Base-by-base conservation (phyloP, 257 asterid species). In the Striga asiatica region DNA sequence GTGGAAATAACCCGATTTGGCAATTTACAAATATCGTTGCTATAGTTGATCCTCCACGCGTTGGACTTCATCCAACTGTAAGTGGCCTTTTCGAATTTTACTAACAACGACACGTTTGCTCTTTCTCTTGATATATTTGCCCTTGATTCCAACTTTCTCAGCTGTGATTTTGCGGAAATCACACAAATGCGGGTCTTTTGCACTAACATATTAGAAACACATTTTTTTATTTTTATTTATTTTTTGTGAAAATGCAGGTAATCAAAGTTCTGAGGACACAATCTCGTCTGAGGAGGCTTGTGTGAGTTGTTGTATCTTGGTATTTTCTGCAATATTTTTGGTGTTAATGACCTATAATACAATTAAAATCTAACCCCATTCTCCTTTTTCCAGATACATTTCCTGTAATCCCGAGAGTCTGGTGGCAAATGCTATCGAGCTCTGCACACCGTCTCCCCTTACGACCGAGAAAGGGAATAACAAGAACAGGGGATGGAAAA, bases 351-450 rank as follows among this genome's bases (percentile, higher is more conserved):
- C n/a, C 47, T 47, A n/a, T 46, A 41, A 27, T 17, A 10, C 12
- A 39, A 9, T 28, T 28, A 49, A 50, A 23, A 7, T 9, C 35
- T 14, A 8, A 39, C 43, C 35, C 54, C 6, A 25, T 65, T 64
- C 50, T 63, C 53, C 50, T 62, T 59, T 67, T 10, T 70, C 63
- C 93, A 92, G 99, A 62, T 92, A 92, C 73, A 88, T 92, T 57
- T 92, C 99, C 28, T 92, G 99, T 63, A 92, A 92, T 69, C 99
- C 99, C 5, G 99, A 92, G 38, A 88, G 88, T 60, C 76, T 92
- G 77, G 95, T 88, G 70, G 99, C 99, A 55, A 92, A 92, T 61
- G 94, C 99, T 62, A 92, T 92, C 50, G 99, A 92, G 84, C 94
- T 92, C 14, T 88, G 97, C 83, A 82, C 97, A 23, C 99, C 99